phyloP scores from a whole-genome alignment of 495 filamentous ascomycete genomes.

The Neurospora cerealis region DNA sequence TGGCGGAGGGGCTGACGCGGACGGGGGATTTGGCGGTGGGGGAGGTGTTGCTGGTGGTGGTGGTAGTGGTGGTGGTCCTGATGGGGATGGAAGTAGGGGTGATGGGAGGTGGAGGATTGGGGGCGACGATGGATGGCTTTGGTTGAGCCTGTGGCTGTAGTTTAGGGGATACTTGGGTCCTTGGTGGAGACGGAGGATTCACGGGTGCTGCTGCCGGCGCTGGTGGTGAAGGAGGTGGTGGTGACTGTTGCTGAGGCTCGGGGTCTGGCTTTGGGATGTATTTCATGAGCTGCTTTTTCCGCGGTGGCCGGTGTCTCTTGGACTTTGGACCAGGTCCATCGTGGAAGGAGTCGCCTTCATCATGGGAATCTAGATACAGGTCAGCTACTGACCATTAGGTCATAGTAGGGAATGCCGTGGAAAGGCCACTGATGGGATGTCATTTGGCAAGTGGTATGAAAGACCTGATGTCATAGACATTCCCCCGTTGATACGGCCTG shows the following conservation, averaged over 20 bases:
- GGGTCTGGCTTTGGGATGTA: background rate
- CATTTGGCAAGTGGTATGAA: background rate
- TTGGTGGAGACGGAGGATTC: background rate
- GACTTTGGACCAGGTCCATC: background rate
- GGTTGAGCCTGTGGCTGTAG: background rate
- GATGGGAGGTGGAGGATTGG: background rate
- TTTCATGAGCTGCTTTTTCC: background rate
- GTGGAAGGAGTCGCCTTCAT: background rate
- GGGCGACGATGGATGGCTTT: background rate
- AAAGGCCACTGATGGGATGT: background rate
- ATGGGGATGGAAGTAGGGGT: background rate
- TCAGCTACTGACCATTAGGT: background rate
- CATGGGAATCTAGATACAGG: background rate
- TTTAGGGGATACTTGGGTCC: background rate
- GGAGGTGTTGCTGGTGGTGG: background rate
- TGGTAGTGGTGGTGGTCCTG: background rate
- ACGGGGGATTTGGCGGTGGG: background rate
- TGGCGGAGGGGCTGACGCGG: constrained; percentile 13
- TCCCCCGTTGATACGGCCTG: background rate
- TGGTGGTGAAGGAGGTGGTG: background rate
- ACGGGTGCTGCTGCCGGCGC: background rate
- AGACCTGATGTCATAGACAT: background rate
- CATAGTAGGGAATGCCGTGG: background rate
- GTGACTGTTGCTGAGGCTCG: constrained; percentile 1
- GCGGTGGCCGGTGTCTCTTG: background rate